A percentile compares a stretch with the other conserved stretches of the same genome.
phyloP scores from a whole-genome alignment of 2,329 filamentous ascomycete genomes.

The Dryadomyces sulphureus region DNA sequence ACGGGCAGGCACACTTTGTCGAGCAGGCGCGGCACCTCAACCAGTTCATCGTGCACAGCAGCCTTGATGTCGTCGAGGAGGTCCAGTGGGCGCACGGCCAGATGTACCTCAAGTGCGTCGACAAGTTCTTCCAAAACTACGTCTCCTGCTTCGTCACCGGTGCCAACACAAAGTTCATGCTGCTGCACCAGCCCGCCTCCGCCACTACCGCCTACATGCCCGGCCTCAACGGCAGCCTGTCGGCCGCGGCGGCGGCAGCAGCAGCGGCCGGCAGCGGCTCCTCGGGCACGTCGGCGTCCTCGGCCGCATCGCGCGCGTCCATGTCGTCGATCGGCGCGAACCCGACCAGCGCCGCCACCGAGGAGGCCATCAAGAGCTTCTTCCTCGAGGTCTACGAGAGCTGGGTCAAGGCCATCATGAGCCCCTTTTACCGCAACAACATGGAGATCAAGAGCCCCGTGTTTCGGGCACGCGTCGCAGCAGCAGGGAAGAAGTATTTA shows the following conservation, averaged over 20 bases:
- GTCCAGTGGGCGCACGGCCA: conserved; percentile 81
- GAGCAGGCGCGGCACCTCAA: conserved; percentile 87
- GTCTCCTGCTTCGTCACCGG: conserved; percentile 90
- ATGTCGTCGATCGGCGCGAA: conserved; percentile 62
- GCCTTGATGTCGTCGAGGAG: conserved; percentile 89
- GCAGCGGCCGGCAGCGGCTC: conserved; percentile 1
- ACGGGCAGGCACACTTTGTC: conserved; percentile 77
- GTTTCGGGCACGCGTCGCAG: conserved; percentile 67
- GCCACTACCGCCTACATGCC: conserved; percentile 8
- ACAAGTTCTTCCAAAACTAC: conserved; percentile 93
- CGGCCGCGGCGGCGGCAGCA: neutral
- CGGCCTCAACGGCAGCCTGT: conserved; percentile 11
- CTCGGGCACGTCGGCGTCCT: conserved; percentile 22
- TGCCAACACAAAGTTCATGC: conserved; percentile 83
- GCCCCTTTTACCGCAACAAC: conserved; percentile 79
- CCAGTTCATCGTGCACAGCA: conserved; percentile 92
- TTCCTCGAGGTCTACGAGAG: conserved; percentile 92
- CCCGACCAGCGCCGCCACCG: conserved; percentile 75
- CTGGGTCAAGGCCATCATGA: conserved; percentile 96
- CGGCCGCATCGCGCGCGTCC: conserved; percentile 35
- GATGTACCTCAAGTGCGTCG: conserved; percentile 92
- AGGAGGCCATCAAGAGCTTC: conserved; percentile 91
- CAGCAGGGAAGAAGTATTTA: conserved; percentile 85
- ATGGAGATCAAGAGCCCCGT: conserved; percentile 76
- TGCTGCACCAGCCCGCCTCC: conserved; percentile 63